Evolutionary conservation across 2,329 filamentous ascomycete species (phyloP).

Genomic region (Talaromyces islandicus): DNA sequence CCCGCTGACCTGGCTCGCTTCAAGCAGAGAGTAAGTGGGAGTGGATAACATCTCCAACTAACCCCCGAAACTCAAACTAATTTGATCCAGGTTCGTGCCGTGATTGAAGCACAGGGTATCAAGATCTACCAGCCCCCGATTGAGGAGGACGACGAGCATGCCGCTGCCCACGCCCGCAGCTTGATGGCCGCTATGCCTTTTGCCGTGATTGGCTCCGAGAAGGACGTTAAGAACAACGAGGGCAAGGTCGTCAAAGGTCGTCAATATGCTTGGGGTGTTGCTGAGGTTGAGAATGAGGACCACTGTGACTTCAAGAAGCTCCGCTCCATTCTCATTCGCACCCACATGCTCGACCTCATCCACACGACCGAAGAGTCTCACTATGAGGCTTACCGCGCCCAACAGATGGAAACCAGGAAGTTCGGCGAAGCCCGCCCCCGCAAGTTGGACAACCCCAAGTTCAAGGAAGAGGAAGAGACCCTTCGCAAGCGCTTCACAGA

Average conservation of each 20-base stretch:
- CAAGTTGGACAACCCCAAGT: conserved; percentile 99
- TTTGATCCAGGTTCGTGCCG: conserved; percentile 68
- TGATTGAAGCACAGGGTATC: conserved; percentile 97
- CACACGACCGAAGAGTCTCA: conserved; percentile 99
- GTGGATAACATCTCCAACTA: background rate
- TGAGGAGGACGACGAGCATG: conserved; percentile 96
- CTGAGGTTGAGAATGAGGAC: conserved; percentile 98
- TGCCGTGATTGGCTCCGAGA: conserved; percentile 97
- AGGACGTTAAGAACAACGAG: conserved; percentile 95
- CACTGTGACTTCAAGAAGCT: conserved; percentile 99
- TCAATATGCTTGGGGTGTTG: conserved; percentile 98
- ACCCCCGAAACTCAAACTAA: conserved; percentile 17
- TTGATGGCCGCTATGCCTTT: conserved; percentile 98
- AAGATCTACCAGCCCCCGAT: conserved; percentile 98
- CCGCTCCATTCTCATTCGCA: conserved; percentile 95
- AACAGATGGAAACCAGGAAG: conserved; percentile 99
- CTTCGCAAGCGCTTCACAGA: conserved; percentile 98
- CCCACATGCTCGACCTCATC: conserved; percentile 99
- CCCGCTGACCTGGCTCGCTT: conserved; percentile 85
- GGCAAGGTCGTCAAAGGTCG: conserved; percentile 97
- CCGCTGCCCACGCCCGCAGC: conserved; percentile 87
- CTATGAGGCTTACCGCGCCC: conserved; percentile 97
- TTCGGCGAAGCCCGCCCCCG: conserved; percentile 95
- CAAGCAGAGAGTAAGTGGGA: conserved; percentile 72
- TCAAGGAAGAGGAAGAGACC: conserved; percentile 99